Base-by-base conservation (phyloP, 129 eudicot species). In the Lonicera japonica region DNA sequence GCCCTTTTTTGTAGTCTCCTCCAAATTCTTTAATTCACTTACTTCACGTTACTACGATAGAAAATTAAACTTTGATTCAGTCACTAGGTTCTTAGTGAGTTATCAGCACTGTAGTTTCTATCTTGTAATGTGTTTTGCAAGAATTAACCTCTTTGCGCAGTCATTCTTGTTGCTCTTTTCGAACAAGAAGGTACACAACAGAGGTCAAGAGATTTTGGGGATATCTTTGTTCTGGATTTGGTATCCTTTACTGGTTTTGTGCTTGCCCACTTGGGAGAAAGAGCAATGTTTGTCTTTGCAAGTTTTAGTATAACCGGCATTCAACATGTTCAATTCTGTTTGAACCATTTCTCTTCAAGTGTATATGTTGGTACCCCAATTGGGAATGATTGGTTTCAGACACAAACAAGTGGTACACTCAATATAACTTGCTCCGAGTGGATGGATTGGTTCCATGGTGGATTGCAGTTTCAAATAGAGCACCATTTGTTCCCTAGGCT, bases 391-490 rank as follows among this genome's bases (percentile, higher is more conserved):
- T 86, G 95, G 95, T 79, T 86, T 67, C 83, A 86, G 77, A 82
- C 76, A 74, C 95, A 86, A 68, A 86, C 89, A 1, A 70, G 63
- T 29, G 88, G 95, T 0, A 75, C 83, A 1, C 79, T 86, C 4
- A 71, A 76, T 24, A 86, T 86, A 18, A 41, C 56, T 2, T 79
- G 95, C 50, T 40, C 88, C 1, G 47, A 79, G 0, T 79, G 87
- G 81, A 82, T 86, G 95, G 95, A 86, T 66, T 86, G 95, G 95
- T 86, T 86, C 47, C 86, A 86, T 50, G 95, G 95, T n/a, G 95
- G 95, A 14, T 62, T 86, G 23, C 95, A 86, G 60, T 86, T 82
- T 66, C 95, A 86, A 43, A 48, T 82, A n/a, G 94, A 75, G 67
- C 94, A 85, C 13, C 94, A 85, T 71, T 66, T 85, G 52, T 85